Evolutionary conservation across 2,329 filamentous ascomycete species (phyloP).

Genomic region (Arthrobotrys entomopaga): DNA sequence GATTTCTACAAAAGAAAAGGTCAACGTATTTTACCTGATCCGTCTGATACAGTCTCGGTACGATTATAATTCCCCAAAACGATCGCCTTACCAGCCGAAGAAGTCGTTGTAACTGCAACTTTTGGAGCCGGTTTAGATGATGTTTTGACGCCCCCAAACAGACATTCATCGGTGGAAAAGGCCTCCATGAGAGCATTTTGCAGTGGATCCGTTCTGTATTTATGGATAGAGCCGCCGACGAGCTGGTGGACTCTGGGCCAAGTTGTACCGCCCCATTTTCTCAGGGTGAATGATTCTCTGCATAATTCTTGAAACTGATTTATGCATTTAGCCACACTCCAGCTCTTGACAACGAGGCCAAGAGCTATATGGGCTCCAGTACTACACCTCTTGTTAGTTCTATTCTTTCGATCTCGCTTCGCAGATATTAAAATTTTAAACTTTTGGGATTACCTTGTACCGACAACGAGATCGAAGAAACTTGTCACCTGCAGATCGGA

Average conservation of each 20-base stretch:
- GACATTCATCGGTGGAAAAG: constrained; percentile 61
- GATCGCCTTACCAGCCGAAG: constrained; percentile 62
- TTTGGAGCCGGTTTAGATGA: constrained; percentile 57
- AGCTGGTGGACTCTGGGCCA: constrained; percentile 58
- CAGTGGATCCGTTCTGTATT: constrained; percentile 61
- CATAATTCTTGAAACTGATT: constrained; percentile 62
- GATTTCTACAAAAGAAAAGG: too few relatives aligned
- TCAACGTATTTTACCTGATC: neutral
- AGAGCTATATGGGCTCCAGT: constrained; percentile 65
- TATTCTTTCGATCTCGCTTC: neutral
- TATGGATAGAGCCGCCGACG: constrained; percentile 5
- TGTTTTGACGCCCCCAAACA: constrained; percentile 61
- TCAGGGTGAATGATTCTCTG: constrained; percentile 63
- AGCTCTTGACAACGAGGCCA: constrained; percentile 62
- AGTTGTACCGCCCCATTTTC: constrained; percentile 59
- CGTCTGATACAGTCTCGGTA: constrained; percentile 56
- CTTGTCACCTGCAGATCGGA: constrained; percentile 62
- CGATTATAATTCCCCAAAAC: constrained; percentile 65
- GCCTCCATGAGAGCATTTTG: constrained; percentile 60
- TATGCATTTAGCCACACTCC: constrained; percentile 62
- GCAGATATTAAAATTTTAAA: neutral
- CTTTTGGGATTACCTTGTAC: constrained; percentile 60
- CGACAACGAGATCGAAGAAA: constrained; percentile 67
- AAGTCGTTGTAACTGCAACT: constrained; percentile 64
- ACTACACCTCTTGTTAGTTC: constrained; percentile 52